A percentile compares a stretch with the other conserved stretches of the same genome.
phyloP scores from a whole-genome alignment of 352 stramenopile genomes.

The Pythium utonaiense region DNA sequence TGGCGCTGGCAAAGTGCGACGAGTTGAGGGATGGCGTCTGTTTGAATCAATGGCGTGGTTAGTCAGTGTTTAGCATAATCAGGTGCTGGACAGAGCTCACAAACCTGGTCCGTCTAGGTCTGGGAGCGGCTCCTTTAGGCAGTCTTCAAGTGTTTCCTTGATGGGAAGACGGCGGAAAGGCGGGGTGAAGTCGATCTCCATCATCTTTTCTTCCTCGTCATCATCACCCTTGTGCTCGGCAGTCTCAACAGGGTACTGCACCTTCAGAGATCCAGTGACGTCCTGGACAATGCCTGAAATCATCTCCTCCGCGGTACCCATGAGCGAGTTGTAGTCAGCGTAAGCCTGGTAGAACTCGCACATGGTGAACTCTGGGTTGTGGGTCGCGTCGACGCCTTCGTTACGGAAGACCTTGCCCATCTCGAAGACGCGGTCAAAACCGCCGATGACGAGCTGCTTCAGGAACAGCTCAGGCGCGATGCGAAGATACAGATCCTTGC shows the following conservation, averaged over 20 bases:
- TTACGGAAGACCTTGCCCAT: conserved; percentile 99
- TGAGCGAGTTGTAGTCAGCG: conserved; percentile 98
- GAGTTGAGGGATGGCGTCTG: conserved; percentile 72
- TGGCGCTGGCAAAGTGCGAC: conserved; percentile 85
- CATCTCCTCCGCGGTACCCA: conserved; percentile 98
- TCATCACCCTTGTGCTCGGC: conserved; percentile 2
- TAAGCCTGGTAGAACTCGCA: conserved; percentile 99
- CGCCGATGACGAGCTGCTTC: conserved; percentile 94
- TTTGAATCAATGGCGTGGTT: background rate
- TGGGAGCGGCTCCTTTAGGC: conserved; percentile 64
- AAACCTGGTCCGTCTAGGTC: conserved; percentile 63
- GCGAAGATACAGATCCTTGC: conserved; percentile 94
- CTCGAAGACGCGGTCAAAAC: conserved; percentile 98
- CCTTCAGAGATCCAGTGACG: conserved; percentile 94
- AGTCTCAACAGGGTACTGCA: conserved; percentile 90
- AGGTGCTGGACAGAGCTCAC: background rate
- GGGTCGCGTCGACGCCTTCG: conserved; percentile 96
- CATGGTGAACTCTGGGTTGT: conserved; percentile 99
- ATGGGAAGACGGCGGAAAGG: conserved; percentile 97
- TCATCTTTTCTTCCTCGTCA: conserved; percentile 16
- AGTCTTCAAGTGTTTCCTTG: conserved; percentile 94
- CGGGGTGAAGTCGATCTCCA: conserved; percentile 98
- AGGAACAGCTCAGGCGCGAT: conserved; percentile 98
- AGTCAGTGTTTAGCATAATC: background rate
- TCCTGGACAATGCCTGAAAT: conserved; percentile 94